Base-by-base conservation (phyloP, 805 yeast genomes). In the Starmerella kuoi region DNA sequence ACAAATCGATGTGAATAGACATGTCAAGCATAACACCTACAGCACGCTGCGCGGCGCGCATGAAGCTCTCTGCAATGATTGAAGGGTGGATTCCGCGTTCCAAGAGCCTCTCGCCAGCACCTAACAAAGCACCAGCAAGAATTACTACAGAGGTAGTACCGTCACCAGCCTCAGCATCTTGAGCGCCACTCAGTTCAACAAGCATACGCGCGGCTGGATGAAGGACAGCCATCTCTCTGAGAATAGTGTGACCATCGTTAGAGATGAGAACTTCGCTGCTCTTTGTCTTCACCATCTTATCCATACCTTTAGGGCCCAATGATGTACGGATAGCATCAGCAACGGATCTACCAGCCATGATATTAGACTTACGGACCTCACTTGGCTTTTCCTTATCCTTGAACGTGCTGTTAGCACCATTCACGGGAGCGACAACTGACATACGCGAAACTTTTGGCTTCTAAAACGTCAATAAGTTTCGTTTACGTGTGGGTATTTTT, bases 131-230 rank as follows among this genome's bases (percentile, higher is more conserved):
- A 28, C 98, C 99, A 5, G 96, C 84, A 48, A 91, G 69, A 42
- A 91, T 88, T 23, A 93, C 98, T 25, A 91, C 98, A 2, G 95
- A 79, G 0, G 99, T 91, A 26, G 99, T 91, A 50, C 99, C 99
- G 61, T 91, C 99, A 42, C 99, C 99, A n/a, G 97, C 98, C 63
- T 87, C 99, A 30, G 87, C 81, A 56, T 91, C 99, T 65, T 91
- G 99, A 1, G 98, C 97, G 32, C 87, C 95, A 46, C 94, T 80
- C 22, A 91, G 83, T 60, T 91, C 97, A 35, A 91, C 98, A n/a
- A 76, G 68, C 97, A 91, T 91, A 58, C 86, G 80, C 1, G 98
- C 98, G 2, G 95, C 99, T 2, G 99, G 99, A 61, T 91, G 98
- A 60, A 91, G 72, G 38, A 91, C 94, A 1, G 98, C 97, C 97